Base-by-base conservation (phyloP, 1,139 yeast species). In the Kodamaea ohmeri region DNA sequence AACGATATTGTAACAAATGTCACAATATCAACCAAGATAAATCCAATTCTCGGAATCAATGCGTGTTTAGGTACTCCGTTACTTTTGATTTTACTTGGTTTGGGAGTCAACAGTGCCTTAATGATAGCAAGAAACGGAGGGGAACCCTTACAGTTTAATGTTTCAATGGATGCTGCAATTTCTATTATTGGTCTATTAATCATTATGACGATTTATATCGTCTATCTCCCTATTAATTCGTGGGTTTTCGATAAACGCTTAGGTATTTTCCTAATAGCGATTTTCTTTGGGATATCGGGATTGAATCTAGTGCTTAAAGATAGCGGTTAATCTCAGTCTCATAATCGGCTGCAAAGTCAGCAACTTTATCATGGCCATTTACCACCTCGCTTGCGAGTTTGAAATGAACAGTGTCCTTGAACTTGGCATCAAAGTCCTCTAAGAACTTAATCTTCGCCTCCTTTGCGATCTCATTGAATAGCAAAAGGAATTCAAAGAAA, bases 31-130 rank as follows among this genome's bases (percentile, higher is more conserved):
- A 49, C 61, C 3, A 58, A 51, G 24, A 52, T 65, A 6, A 57
- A 62, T 36, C 68, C 73, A 2, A 50, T 63, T 12, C 52, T 65
- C 22, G 76, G 74, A 1, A 49, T 69, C 6, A 66, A 66, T 46
- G 56, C 74, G 1, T 67, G 73, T 45, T 50, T 70, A 32, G 74
- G 75, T 0, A 65, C 76, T 0, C 74, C 74, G 2, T 51, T 68
- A 16, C 48, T 70, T 11, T 49, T 64, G 12, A 61, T 67, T 2
- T 49, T 69, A 38, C 49, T 69, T 9, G 76, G 75, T 0, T 51
- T 70, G 14, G 75, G 76, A 0, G 49, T 60, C 9, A 69, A 68
- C 51, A 70, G 71, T 16, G 37, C 48, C 12, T 19, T 56, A 12
- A 42, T 53, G 4, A 39, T 52, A 15, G 40, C 51, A 20, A 36